Conservation (phyloP, 495 filamentous ascomycete genomes). For the Podospora tetraspora region DNA sequence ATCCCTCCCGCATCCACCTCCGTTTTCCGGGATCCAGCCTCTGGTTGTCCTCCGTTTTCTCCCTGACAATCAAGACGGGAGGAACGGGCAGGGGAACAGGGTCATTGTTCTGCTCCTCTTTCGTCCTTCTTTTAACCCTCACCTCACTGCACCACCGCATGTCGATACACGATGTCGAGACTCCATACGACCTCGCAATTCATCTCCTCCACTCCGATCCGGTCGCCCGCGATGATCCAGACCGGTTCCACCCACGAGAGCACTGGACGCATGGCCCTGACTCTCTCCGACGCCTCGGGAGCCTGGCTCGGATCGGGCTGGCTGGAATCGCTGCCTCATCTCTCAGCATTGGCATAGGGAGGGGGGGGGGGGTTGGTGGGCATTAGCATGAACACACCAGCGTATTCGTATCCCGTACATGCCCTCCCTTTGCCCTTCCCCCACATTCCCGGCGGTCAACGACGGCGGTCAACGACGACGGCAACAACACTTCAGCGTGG, state of each 20-base stretch:
- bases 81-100: too few species aligned
- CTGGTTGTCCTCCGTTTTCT: too few species aligned
- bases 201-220: background rate
- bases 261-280: too few species aligned
- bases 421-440: background rate
- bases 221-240: background rate
- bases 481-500: too few species aligned
- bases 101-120: background rate
- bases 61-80: too few species aligned
- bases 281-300: too few species aligned
- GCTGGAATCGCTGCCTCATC: too few species aligned
- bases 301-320: too few species aligned
- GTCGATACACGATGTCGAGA: background rate
- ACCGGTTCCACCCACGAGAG: too few species aligned
- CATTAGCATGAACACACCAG: background rate
- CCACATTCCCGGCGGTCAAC: background rate
- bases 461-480: background rate
- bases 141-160: background rate
- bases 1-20: background rate
- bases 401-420: conserved; percentile 12
- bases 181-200: background rate
- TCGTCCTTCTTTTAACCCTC: background rate
- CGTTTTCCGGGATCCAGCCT: too few species aligned
- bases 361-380: too few species aligned
- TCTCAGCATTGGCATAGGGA: background rate